Evolutionary conservation across 139 green algal genomes (phyloP).

Genomic region (Tetraselmis striata): DNA sequence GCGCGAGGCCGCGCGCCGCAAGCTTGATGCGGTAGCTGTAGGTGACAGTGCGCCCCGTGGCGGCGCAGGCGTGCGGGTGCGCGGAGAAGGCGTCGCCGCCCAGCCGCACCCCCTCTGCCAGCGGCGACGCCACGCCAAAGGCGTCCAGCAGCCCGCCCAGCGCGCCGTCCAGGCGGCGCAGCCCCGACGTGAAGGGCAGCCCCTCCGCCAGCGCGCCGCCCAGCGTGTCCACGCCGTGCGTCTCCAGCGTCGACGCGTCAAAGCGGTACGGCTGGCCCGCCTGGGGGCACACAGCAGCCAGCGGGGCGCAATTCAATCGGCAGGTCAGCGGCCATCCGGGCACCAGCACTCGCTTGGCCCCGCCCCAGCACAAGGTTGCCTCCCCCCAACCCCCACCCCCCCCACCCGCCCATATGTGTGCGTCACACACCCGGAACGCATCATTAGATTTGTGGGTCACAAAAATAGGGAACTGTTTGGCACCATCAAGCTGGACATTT

Average conservation of each 20-base stretch:
- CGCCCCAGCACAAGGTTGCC: no score
- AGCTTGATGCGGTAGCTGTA: slow-evolving; percentile 25
- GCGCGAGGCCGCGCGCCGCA: not conserved
- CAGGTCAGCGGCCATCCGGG: no score
- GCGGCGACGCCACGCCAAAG: not conserved
- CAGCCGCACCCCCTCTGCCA: not conserved
- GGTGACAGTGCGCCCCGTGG: slow-evolving; percentile 19
- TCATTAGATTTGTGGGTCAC: no score
- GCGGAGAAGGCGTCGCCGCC: slow-evolving; percentile 37
- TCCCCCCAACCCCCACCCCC: no score
- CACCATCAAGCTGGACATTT: no score
- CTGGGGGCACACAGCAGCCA: no score
- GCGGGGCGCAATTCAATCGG: no score
- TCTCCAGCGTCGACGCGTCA: slow-evolving; percentile 33
- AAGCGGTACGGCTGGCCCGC: slow-evolving; percentile 34
- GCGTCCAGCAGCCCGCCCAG: slow-evolving; percentile 28
- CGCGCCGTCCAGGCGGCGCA: slow-evolving; percentile 20
- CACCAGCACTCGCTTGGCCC: no score
- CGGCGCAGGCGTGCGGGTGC: slow-evolving; percentile 32
- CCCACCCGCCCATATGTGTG: no score
- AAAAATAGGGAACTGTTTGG: no score
- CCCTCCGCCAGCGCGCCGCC: slow-evolving; percentile 20
- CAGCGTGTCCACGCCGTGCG: slow-evolving; percentile 30
- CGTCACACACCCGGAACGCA: no score
- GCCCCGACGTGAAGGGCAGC: slow-evolving; percentile 33